Percentiles rank a stretch among this genome's conserved stretches.
Conservation (phyloP, 768 basidiomycete genomes). For the Tulasnella sp. region DNA sequence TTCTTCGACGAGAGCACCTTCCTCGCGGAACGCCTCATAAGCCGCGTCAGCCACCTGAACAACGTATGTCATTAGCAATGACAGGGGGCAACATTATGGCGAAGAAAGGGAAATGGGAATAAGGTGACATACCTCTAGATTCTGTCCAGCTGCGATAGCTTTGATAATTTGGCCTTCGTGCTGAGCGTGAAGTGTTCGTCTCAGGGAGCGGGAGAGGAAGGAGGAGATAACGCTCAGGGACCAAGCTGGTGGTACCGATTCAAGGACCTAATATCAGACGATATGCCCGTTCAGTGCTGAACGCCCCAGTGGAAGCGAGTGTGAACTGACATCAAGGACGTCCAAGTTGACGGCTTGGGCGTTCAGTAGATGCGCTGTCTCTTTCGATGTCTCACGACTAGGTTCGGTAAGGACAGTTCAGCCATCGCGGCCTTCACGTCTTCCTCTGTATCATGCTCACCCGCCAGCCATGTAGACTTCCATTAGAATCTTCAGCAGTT, state of each 20-base stretch:
- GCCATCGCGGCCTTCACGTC: neutral
- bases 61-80: neutral
- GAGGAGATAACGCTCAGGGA: constrained; percentile 57
- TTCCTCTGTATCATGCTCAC: constrained; percentile 34
- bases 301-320: neutral
- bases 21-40: constrained; percentile 46
- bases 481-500: constrained; percentile 56
- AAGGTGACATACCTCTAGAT: constrained; percentile 53
- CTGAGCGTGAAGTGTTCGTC: constrained; percentile 55
- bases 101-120: neutral
- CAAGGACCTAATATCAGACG: constrained; percentile 38
- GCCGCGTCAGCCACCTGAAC: constrained; percentile 46
- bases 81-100: neutral
- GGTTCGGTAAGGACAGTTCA: neutral
- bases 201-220: constrained; percentile 69
- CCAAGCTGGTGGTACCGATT: constrained; percentile 64
- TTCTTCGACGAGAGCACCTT: constrained; percentile 60
- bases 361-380: constrained; percentile 59
- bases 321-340: constrained; percentile 49
- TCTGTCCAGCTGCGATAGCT: constrained; percentile 65
- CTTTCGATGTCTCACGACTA: constrained; percentile 44
- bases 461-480: constrained; percentile 73
- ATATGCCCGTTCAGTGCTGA: neutral
- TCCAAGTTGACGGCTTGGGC: constrained; percentile 74
- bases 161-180: constrained; percentile 71